Conservation (phyloP, 306 rosid species). For the Sicyos edulis region DNA sequence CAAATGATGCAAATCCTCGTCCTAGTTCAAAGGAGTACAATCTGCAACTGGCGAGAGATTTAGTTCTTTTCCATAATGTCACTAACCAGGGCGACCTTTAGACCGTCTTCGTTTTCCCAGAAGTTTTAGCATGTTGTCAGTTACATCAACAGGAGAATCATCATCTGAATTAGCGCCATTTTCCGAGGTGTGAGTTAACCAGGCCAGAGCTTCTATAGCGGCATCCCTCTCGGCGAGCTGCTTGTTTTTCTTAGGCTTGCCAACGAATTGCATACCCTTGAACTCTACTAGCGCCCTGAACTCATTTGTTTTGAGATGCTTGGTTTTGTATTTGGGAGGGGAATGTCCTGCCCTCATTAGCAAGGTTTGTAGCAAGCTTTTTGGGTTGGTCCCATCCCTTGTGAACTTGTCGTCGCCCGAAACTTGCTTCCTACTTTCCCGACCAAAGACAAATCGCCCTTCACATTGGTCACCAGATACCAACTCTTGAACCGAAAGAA, state of each 20-base stretch:
- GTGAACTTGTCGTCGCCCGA: constrained; percentile 54
- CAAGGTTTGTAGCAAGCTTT: constrained; percentile 83
- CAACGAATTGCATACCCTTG: constrained; percentile 96
- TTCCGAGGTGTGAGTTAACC: constrained; percentile 93
- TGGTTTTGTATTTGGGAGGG: constrained; percentile 90
- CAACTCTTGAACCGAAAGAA: constrained; percentile 77
- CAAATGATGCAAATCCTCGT: neutral
- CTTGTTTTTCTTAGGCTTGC: constrained; percentile 88
- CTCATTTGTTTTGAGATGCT: constrained; percentile 90
- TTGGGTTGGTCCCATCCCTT: constrained; percentile 84
- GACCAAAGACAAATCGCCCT: constrained; percentile 94
- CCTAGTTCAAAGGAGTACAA: neutral
- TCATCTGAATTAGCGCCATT: constrained; percentile 42
- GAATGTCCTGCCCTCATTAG: constrained; percentile 95
- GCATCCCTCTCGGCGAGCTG: constrained; percentile 97
- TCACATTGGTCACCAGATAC: constrained; percentile 89
- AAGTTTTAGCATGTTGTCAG: constrained; percentile 94
- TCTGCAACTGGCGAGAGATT: neutral
- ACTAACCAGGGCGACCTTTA: constrained; percentile 46
- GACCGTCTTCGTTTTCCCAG: constrained; percentile 74
- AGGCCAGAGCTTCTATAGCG: constrained; percentile 90
- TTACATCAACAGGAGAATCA: constrained; percentile 60
- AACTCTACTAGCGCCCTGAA: constrained; percentile 92
- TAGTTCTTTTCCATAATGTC: neutral
- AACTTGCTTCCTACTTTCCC: constrained; percentile 60